Evolutionary conservation across 768 basidiomycete species (phyloP).

Genomic region (Psilocybe cubensis): DNA sequence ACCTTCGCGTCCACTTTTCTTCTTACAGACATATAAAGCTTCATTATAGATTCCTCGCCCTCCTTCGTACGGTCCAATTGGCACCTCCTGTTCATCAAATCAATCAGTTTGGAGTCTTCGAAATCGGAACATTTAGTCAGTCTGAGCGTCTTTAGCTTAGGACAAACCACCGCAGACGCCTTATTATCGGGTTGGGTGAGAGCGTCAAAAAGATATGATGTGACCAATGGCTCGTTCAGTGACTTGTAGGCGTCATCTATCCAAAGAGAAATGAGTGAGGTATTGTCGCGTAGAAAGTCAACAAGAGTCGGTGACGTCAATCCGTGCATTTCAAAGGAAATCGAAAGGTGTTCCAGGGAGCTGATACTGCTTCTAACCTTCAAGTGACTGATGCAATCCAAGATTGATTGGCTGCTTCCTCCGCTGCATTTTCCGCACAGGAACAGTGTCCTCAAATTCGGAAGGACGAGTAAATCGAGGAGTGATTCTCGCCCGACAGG

Average conservation of each 20-base stretch:
- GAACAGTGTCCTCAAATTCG: conserved; percentile 13
- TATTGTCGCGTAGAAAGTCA: conserved; percentile 11
- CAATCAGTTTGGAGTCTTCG: neutral
- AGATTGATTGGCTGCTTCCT: neutral
- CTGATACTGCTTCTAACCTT: conserved; percentile 14
- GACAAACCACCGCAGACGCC: conserved; percentile 4
- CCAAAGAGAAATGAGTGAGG: conserved; percentile 3
- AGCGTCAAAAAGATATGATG: conserved; percentile 4
- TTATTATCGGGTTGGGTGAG: conserved; percentile 6
- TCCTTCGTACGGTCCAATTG: too few species aligned
- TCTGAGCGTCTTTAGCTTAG: conserved; percentile 3
- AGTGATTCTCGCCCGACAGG: conserved; percentile 15
- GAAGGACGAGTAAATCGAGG: conserved; percentile 11
- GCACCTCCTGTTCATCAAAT: conserved; percentile 7
- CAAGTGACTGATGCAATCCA: conserved; percentile 12
- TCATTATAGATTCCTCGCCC: neutral
- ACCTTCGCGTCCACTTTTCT: neutral
- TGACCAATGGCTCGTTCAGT: conserved; percentile 8
- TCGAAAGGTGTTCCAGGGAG: conserved; percentile 12
- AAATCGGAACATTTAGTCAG: conserved; percentile 7
- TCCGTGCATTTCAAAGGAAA: conserved; percentile 15
- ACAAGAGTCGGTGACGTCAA: conserved; percentile 5
- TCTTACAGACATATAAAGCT: neutral
- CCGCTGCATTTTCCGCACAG: conserved; percentile 16
- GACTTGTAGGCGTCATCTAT: conserved; percentile 15